Evolutionary conservation across 2,329 filamentous ascomycete species (phyloP), one percentile per base, ranked within the genome.

Genomic region (Whalleya microplaca): DNA sequence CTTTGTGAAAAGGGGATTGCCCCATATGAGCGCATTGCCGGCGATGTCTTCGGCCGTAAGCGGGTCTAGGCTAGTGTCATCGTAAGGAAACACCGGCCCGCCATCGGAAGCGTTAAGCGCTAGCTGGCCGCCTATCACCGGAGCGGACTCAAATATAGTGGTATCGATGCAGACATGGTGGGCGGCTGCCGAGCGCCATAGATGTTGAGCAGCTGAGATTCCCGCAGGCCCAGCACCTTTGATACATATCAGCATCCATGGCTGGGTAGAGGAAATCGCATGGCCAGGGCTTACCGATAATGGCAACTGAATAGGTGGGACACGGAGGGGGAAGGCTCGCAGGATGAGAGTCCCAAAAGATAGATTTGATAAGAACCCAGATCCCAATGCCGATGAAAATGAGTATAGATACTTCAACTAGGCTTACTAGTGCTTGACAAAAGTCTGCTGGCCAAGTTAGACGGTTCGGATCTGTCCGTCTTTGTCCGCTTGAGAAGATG

Each of bases 181-280:
- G 14, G 16, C 45, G 37, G 29, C 14, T 5, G 58, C 45, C 8
- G 53, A 58, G 21, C 9, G 45, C 12, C 45, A 54, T 16, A 69
- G 51, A n/a, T 68, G 59, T 18, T 62, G 58, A 5, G 64, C 63
- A 19, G 64, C 66, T 45, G 61, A 66, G 51, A 69, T 64, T 10
- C 66, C 66, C 1, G 64, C 65, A 18, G 66, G 65, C 7, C 66
- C 66, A 19, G 64, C 64, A n/a, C 66, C 66, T 68, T 32, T 9
- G 21, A 59, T 52, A 64, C 56, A 53, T 45, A 21, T 47, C 6
- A 21, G 12, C 9, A 10, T 27, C 9, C 9, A 23, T 27, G 32
- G 3, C 14, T 48, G 20, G 42, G 32, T 20, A 4, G 5, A 18
- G 21, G 51, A 23, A 54, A 40, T 43, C 19, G 29, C n/a, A 41